These are phyloP conservation scores for Bipolaris sorokiniana DNA, from an alignment of 2,329 filamentous ascomycete genomes.

Conservation along the genomic window DNA sequence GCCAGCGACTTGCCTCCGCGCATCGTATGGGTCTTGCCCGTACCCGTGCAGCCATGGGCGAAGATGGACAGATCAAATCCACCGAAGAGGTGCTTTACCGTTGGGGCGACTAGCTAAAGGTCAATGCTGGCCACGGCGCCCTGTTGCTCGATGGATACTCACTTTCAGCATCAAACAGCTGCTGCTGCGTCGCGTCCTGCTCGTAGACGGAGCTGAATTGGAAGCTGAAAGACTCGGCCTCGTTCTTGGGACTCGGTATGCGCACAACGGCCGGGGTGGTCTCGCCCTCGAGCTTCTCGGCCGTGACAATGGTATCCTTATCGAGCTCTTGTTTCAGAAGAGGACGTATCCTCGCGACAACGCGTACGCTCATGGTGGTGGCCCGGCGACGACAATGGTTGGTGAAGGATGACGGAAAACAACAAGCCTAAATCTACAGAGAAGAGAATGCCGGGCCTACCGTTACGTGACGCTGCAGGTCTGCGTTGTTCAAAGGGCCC, in stretches of 20 bases:
- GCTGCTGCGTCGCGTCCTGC: constrained; percentile 77
- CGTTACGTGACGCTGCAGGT: constrained; percentile 38
- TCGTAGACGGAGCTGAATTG: constrained; percentile 95
- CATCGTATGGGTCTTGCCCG: constrained; percentile 96
- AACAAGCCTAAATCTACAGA: constrained; percentile 33
- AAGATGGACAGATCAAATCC: constrained; percentile 78
- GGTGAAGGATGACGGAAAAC: constrained; percentile 20
- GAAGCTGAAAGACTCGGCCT: constrained; percentile 88
- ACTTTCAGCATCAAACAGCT: constrained; percentile 90
- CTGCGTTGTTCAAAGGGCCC: constrained; percentile 26
- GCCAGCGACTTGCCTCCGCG: constrained; percentile 84
- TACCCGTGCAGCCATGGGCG: constrained; percentile 91
- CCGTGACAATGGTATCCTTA: constrained; percentile 83
- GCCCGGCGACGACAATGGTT: constrained; percentile 15
- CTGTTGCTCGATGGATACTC: constrained; percentile 27
- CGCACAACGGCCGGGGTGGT: constrained; percentile 69
- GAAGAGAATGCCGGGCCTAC: constrained; percentile 42
- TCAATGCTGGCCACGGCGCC: constrained; percentile 23
- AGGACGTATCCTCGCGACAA: constrained; percentile 89
- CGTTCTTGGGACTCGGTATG: constrained; percentile 94
- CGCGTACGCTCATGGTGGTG: constrained; percentile 68
- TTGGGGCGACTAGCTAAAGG: constrained; percentile 72
- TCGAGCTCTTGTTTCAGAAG: constrained; percentile 84
- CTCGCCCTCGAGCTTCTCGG: constrained; percentile 53
- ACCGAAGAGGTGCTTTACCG: constrained; percentile 88